Conservation (phyloP, 768 basidiomycete species). For the Lyophyllum semitale region DNA sequence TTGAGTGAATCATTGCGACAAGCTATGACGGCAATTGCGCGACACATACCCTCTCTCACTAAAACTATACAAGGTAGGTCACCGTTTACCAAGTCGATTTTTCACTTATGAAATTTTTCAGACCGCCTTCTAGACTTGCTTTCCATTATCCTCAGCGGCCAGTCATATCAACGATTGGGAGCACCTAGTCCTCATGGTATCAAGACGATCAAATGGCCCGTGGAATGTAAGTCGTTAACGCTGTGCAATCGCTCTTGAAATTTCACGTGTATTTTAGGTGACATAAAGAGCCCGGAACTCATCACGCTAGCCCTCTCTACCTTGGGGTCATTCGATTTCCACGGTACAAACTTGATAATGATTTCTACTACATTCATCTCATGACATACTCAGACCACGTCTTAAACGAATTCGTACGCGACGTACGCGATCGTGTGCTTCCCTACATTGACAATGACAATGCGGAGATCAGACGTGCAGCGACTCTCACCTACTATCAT, state of each 20-base stretch:
- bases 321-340: slow-evolving; percentile 92
- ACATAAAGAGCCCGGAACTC: slow-evolving; percentile 65
- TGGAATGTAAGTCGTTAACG: slow-evolving; percentile 55
- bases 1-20: slow-evolving; percentile 86
- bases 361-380: neutral
- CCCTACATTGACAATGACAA: slow-evolving; percentile 95
- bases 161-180: slow-evolving; percentile 85
- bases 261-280: slow-evolving; percentile 29
- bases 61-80: slow-evolving; percentile 85
- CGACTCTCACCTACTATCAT: slow-evolving; percentile 88
- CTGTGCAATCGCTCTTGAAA: too few relatives aligned
- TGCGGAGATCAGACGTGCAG: slow-evolving; percentile 82
- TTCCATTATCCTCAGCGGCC: slow-evolving; percentile 78
- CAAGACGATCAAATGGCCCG: slow-evolving; percentile 50
- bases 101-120: slow-evolving; percentile 26
- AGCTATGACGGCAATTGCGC: slow-evolving; percentile 82
- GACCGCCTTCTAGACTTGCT: slow-evolving; percentile 89
- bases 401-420: slow-evolving; percentile 95
- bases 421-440: slow-evolving; percentile 82
- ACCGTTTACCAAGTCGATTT: neutral
- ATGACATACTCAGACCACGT: slow-evolving; percentile 66
- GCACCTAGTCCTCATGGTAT: slow-evolving; percentile 68
- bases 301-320: slow-evolving; percentile 87
- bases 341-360: slow-evolving; percentile 50
- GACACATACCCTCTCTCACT: slow-evolving; percentile 88